Evolutionary conservation across 2,329 filamentous ascomycete species (phyloP), one percentile per base, ranked within the genome.

Genomic region (Ophidiomyces ophidiicola): DNA sequence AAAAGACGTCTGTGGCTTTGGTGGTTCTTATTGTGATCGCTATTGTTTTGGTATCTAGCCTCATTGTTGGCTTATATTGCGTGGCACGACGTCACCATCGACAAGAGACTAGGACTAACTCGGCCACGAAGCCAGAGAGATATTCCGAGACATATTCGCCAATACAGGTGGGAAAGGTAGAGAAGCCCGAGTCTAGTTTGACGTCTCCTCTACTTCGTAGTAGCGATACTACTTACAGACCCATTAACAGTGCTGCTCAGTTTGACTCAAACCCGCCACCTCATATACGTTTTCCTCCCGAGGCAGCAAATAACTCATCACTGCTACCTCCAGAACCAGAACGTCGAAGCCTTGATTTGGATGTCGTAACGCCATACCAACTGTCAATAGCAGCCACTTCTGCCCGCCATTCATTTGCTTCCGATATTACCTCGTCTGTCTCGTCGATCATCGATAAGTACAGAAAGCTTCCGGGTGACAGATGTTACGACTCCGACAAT

Each of bases 391-490:
- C 32, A 15, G 23, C 14, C 20, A 25, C 21, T n/a, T n/a, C n/a
- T 12, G n/a, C 37, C 19, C 7, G 11, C 11, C 20, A 28, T n/a
- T 33, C 37, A 3, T 19, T 33, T 6, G 29, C 12, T 3, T 33
- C 30, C 14, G 15, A 24, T 15, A 30, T 28, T 18, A 39, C 15
- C 1, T 39, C 37, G 3, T 39, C 37, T 2, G 37, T 39, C n/a
- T 32, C 37, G 12, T 39, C 37, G 7, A 39, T 39, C 29, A 33
- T 39, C 21, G 30, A 39, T 6, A 39, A 28, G 19, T 39, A 39
- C 30, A 20, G 29, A 14, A 29, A 26, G 28, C n/a, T 39, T 7
- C 24, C 15, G 12, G 37, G 33, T 6, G 30, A 29, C 8, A 21
- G 17, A 10, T 3, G 15, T 11, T 26, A 28, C 15, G 30, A 32